phyloP scores from a whole-genome alignment of 768 basidiomycete genomes.

The Termitomyces sp. region DNA sequence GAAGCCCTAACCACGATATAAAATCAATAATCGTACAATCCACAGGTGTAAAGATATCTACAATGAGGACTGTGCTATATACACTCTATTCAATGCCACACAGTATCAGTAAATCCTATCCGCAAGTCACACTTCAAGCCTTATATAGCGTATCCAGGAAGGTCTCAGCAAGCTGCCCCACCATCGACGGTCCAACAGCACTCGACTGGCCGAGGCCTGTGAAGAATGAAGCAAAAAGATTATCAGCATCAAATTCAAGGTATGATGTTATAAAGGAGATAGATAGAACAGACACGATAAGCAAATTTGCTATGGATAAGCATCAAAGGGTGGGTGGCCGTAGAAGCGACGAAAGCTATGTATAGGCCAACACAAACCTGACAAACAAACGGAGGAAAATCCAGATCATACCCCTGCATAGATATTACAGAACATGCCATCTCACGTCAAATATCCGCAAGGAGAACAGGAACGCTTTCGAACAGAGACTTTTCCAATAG shows the following conservation, averaged over 20 bases:
- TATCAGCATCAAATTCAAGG: not conserved
- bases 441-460: not conserved
- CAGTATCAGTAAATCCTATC: not conserved
- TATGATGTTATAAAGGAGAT: not conserved
- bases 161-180: slow-evolving; percentile 68
- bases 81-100: too few relatives aligned
- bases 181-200: slow-evolving; percentile 75
- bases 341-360: not conserved
- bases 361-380: not conserved
- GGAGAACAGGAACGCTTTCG: not conserved
- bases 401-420: not conserved
- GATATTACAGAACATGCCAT: not conserved
- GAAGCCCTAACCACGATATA: not conserved
- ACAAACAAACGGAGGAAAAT: not conserved
- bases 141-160: slow-evolving; percentile 84
- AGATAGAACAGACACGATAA: not conserved
- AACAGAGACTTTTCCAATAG: not conserved
- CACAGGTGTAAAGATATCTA: not conserved
- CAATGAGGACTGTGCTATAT: not conserved
- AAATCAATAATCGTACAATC: not conserved
- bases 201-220: slow-evolving; percentile 82
- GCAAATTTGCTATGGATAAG: too few relatives aligned
- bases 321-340: not conserved
- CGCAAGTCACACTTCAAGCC: slow-evolving; percentile 33
- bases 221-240: not conserved